A percentile compares a stretch with the other conserved stretches of the same genome.
Conservation (phyloP, 108 stramenopile genomes). For the Craspedostauros australis region DNA sequence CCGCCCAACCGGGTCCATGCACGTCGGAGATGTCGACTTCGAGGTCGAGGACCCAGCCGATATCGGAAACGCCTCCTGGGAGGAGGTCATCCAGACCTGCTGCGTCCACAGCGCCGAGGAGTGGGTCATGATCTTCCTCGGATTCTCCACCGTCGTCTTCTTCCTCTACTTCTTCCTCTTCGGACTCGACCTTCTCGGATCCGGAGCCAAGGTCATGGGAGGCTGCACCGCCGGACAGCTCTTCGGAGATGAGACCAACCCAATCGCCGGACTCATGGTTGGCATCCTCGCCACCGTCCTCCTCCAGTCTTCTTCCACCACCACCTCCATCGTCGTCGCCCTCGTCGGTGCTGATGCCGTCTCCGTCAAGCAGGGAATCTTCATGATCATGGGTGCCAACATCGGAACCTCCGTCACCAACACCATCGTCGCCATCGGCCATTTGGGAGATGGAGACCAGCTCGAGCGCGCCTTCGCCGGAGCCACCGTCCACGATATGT, state of each 20-base stretch:
- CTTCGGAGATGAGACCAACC: constrained; percentile 80
- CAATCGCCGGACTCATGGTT: constrained; percentile 77
- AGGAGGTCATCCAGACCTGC: constrained; percentile 64
- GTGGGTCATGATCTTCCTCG: constrained; percentile 52
- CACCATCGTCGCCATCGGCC: constrained; percentile 85
- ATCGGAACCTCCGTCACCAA: constrained; percentile 86
- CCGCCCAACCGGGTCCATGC: constrained; percentile 55
- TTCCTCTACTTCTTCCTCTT: constrained; percentile 90
- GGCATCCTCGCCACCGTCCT: constrained; percentile 81
- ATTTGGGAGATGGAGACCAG: constrained; percentile 79
- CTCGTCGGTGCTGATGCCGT: constrained; percentile 60
- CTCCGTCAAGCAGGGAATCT: constrained; percentile 64
- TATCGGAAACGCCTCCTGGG: constrained; percentile 68
- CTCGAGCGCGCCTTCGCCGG: constrained; percentile 87
- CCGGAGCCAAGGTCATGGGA: constrained; percentile 75
- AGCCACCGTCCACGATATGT: constrained; percentile 89
- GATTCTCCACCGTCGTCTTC: constrained; percentile 46
- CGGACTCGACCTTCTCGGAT: constrained; percentile 72
- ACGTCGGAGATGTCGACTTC: constrained; percentile 60
- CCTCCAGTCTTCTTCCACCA: constrained; percentile 83
- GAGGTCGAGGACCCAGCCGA: constrained; percentile 17
- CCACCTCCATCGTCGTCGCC: constrained; percentile 84
- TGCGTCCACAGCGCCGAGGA: constrained; percentile 55
- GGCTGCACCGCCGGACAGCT: constrained; percentile 79
- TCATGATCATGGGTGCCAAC: constrained; percentile 91